Evolutionary conservation across 441 rosid species (phyloP).

Genomic region (Adansonia rubrostipa): DNA sequence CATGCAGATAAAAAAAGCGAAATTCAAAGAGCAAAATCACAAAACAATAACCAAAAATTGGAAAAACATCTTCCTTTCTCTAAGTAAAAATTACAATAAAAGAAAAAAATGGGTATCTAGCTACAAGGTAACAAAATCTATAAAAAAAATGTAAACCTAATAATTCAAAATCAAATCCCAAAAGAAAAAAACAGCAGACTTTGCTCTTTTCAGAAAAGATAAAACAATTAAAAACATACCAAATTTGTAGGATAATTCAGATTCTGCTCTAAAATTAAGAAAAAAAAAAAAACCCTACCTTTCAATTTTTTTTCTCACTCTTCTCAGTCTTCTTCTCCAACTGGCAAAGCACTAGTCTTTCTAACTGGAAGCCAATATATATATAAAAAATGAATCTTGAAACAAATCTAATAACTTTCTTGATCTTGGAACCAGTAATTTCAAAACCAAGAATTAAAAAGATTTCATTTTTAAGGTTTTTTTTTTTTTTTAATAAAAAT

Average conservation of each 20-base stretch:
- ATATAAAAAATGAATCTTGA: background rate
- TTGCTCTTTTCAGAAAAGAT: background rate
- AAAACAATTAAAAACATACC: background rate
- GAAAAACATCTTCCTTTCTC: background rate
- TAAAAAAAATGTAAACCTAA: conserved; percentile 2
- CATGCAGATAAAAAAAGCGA: background rate
- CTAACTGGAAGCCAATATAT: background rate
- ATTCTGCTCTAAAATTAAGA: background rate
- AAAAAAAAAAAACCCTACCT: background rate
- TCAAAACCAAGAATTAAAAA: conserved; percentile 9
- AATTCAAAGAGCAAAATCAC: conserved; percentile 9
- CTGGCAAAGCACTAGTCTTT: conserved; percentile 15
- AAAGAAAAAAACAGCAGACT: background rate
- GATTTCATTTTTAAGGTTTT: background rate
- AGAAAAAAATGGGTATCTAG: background rate
- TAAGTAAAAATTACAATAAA: background rate
- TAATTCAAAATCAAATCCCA: background rate
- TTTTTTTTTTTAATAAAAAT: background rate
- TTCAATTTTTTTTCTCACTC: background rate
- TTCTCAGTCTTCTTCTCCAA: background rate
- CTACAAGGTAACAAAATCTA: background rate
- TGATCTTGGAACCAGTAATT: background rate
- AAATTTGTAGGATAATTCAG: background rate
- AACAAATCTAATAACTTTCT: background rate
- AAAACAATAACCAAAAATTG: background rate